Percentiles rank a stretch among this genome's conserved stretches.
phyloP scores from a whole-genome alignment of 768 basidiomycete species.

The Mycena galopus region DNA sequence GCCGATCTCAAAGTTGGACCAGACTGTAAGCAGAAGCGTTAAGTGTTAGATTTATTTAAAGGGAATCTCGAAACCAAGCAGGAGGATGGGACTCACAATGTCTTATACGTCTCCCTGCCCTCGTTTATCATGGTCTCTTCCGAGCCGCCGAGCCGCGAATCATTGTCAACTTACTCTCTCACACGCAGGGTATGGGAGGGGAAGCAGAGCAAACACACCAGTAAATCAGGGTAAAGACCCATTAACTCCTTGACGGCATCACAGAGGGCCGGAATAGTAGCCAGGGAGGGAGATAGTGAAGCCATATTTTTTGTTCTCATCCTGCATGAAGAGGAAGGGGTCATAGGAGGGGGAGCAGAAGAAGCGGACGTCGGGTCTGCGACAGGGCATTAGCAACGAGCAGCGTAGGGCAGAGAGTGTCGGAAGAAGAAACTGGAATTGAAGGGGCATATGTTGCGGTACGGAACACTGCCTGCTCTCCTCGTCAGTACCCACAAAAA shows the following conservation, averaged over 20 bases:
- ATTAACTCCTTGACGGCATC: constrained; percentile 65
- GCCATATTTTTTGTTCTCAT: constrained; percentile 66
- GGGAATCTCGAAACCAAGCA: too few relatives aligned
- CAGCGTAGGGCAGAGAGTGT: constrained; percentile 58
- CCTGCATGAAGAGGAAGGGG: constrained; percentile 71
- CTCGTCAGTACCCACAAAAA: neutral
- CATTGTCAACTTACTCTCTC: too few relatives aligned
- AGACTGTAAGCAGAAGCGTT: constrained; percentile 41
- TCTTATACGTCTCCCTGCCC: constrained; percentile 69
- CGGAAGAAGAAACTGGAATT: constrained; percentile 62
- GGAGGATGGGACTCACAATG: constrained; percentile 59
- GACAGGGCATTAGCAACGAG: neutral
- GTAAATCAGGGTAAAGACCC: constrained; percentile 52
- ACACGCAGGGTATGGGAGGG: too few relatives aligned
- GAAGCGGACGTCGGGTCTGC: constrained; percentile 64
- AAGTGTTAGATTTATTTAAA: too few relatives aligned
- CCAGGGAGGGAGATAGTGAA: constrained; percentile 69
- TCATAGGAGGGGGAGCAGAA: constrained; percentile 66
- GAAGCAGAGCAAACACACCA: too few relatives aligned
- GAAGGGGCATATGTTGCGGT: constrained; percentile 37
- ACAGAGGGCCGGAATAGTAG: constrained; percentile 75
- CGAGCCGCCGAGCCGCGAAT: too few relatives aligned
- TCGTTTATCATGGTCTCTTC: too few relatives aligned
- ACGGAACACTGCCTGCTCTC: constrained; percentile 17
- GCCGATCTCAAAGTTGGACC: constrained; percentile 68